Base-by-base conservation (phyloP, 108 stramenopile species). In the Pseudonitzschia pungens region DNA sequence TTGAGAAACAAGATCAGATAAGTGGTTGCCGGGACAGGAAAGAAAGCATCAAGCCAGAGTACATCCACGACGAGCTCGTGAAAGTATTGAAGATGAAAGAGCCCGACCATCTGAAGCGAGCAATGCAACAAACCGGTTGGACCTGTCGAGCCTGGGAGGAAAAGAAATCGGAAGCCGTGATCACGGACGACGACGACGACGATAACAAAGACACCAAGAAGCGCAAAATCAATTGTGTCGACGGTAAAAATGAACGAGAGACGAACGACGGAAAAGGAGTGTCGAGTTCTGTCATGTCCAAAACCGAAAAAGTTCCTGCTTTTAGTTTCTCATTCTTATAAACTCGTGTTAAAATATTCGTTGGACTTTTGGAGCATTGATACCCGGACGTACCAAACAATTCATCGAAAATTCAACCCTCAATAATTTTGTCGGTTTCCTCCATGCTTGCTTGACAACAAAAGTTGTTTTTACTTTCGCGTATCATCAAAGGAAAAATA, bases 21-120 rank as follows among this genome's bases (percentile, higher is more conserved):
- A 87, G 86, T 74, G 94, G 94, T 29, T 92, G 92, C 72, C 84
- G 94, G 5, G 94, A 95, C 80, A 77, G 94, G 21, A 78, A 52
- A 24, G 94, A 88, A 66, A 90, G 86, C 42, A 79, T 91, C 68
- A 81, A 86, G 59, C 93, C 93, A 2, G 87, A 92, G 41, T 80
- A 83, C 18, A 60, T 94, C 5, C 74, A 85, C n/a, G 71, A 75
- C 0, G 87, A 77, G 29, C 89, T 94, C 68, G 77, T 80, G 9
- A 75, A 72, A 33, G 83, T 68, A 1, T 75, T 94, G 55, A 59
- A 81, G 55, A 64, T 81, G 28, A 70, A 78, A 28, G 82, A 85
- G 65, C 76, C 78, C 3, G 73, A 83, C 42, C 75, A 85, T n/a
- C 69, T 89, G 72, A 63, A 81, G 65, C 64, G 83, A 68, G 69